These are phyloP conservation scores for Cylindrotheca closterium DNA, from an alignment of 108 stramenopile genomes.

Conservation along the genomic window DNA sequence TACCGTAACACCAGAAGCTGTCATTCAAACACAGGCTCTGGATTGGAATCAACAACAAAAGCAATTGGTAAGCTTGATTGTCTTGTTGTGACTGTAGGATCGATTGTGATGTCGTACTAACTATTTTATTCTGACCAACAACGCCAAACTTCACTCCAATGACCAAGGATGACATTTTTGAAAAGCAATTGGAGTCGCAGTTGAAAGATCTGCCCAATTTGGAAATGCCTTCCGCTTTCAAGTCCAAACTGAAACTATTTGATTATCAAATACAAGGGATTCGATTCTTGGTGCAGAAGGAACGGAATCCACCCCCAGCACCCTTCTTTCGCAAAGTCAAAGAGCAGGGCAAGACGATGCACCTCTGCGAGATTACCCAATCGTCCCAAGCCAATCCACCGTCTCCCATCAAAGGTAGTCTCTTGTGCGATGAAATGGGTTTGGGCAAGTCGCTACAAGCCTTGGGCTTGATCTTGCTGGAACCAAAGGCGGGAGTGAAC, in stretches of 20 bases:
- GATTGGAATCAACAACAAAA: neutral
- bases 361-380: conserved; percentile 38
- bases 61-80: conserved; percentile 4
- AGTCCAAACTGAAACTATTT: conserved; percentile 26
- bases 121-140: too few relatives aligned
- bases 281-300: conserved; percentile 55
- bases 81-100: conserved; percentile 2
- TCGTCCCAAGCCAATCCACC: conserved; percentile 18
- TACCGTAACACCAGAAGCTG: too few relatives aligned
- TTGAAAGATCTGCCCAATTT: conserved; percentile 32
- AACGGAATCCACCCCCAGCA: conserved; percentile 33
- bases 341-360: conserved; percentile 34
- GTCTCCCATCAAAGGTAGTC: conserved; percentile 30
- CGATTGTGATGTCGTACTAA: too few relatives aligned
- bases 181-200: conserved; percentile 36
- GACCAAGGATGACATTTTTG: conserved; percentile 57
- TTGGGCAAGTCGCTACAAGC: conserved; percentile 61
- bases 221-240: conserved; percentile 1
- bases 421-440: conserved; percentile 70
- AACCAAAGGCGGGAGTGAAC: conserved; percentile 29
- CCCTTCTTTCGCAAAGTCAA: conserved; percentile 47
- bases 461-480: conserved; percentile 47
- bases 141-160: too few relatives aligned
- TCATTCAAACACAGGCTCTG: too few relatives aligned
- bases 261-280: conserved; percentile 54